Evolutionary conservation across 441 rosid genomes (phyloP).

Genomic region (Gossypium davidsonii): DNA sequence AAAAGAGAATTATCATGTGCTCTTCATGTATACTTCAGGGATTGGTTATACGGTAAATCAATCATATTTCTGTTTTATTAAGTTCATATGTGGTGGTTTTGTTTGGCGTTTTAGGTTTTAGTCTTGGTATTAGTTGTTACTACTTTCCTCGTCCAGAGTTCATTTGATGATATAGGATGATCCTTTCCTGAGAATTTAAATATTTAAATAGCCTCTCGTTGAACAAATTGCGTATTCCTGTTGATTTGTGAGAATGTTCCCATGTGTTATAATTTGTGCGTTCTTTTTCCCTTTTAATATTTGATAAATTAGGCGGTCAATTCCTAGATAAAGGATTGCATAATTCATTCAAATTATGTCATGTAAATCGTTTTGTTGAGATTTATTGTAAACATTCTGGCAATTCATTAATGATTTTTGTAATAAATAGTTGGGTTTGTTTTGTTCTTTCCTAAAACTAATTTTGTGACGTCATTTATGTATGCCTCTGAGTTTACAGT

Average conservation of each 20-base stretch:
- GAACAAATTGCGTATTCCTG: not conserved
- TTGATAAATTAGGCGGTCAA: no score
- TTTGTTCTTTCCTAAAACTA: no score
- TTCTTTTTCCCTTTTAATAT: no score
- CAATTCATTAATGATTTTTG: no score
- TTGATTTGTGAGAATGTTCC: not conserved
- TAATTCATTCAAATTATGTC: no score
- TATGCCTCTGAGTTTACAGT: not conserved
- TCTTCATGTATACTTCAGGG: conserved; percentile 85
- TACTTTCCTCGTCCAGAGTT: not conserved
- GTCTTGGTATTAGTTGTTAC: not conserved
- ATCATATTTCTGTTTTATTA: not conserved
- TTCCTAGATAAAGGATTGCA: no score
- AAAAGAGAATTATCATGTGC: conserved; percentile 81
- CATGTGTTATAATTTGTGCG: no score
- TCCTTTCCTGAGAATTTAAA: not conserved
- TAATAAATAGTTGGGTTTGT: no score
- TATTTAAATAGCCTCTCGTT: not conserved
- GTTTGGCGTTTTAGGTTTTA: no score
- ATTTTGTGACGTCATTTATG: not conserved
- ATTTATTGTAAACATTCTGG: no score
- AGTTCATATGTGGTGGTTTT: no score
- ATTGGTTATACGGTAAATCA: conserved; percentile 88
- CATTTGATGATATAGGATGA: not conserved
- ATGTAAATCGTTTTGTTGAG: no score